These are phyloP conservation scores for Nannizzia gypsea DNA, from an alignment of 2,329 filamentous ascomycete genomes.

Conservation along the genomic window DNA sequence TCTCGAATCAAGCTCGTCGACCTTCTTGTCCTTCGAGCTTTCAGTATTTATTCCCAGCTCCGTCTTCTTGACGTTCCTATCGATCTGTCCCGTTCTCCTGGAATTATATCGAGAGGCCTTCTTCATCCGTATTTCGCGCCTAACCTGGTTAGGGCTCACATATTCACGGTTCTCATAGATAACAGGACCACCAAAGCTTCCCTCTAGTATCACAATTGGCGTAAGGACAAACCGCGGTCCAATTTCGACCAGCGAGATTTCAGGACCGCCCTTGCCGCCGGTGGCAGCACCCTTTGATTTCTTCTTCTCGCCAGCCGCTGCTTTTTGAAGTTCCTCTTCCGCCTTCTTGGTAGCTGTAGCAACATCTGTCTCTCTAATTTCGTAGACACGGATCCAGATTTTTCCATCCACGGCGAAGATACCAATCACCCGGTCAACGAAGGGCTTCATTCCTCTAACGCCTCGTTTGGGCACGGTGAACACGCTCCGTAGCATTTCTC, in stretches of 20 bases:
- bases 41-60: constrained; percentile 63
- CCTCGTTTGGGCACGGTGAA: constrained; percentile 80
- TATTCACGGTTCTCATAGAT: constrained; percentile 99
- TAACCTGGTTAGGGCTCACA: constrained; percentile 87
- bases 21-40: constrained; percentile 50
- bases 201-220: constrained; percentile 89
- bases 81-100: constrained; percentile 60
- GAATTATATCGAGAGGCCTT: constrained; percentile 69
- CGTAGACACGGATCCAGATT: constrained; percentile 92
- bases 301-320: constrained; percentile 29
- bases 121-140: constrained; percentile 63
- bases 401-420: constrained; percentile 87
- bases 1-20: constrained; percentile 62
- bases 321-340: constrained; percentile 29
- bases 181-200: constrained; percentile 86
- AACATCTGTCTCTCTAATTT: constrained; percentile 71
- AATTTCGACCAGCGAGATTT: constrained; percentile 79
- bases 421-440: constrained; percentile 87
- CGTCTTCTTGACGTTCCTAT: constrained; percentile 61
- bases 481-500: constrained; percentile 78
- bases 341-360: constrained; percentile 38
- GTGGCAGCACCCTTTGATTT: constrained; percentile 41
- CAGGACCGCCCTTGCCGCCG: constrained; percentile 36
- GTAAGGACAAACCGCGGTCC: constrained; percentile 87
- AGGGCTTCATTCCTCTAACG: constrained; percentile 83